A percentile compares a stretch with the other conserved stretches of the same genome.
These are phyloP conservation scores for Nissolia schottii DNA, from an alignment of 306 rosid genomes.

Conservation along the genomic window DNA sequence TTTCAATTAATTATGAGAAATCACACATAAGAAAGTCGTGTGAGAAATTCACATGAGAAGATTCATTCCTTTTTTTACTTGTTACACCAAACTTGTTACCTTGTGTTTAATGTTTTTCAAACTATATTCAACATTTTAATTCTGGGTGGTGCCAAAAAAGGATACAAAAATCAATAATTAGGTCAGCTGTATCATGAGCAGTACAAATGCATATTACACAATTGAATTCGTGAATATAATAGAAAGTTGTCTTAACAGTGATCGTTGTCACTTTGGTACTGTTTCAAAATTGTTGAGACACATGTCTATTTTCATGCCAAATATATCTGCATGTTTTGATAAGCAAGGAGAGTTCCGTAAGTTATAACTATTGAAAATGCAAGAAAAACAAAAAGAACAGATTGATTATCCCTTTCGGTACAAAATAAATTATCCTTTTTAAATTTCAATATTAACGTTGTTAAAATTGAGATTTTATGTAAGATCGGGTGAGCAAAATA, in stretches of 20 bases:
- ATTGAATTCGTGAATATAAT: neutral
- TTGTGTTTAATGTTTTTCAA: neutral
- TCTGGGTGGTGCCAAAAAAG: neutral
- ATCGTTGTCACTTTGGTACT: neutral
- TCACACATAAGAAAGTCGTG: too few relatives aligned
- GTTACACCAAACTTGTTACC: conserved; percentile 9
- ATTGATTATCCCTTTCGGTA: neutral
- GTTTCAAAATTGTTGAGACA: neutral
- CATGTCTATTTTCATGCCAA: neutral
- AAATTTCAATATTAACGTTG: too few relatives aligned
- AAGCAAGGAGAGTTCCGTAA: neutral
- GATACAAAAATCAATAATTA: conserved; percentile 9
- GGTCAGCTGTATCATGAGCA: conserved; percentile 5
- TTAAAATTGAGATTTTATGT: too few relatives aligned
- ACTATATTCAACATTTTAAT: neutral
- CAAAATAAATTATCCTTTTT: neutral
- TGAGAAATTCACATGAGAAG: too few relatives aligned
- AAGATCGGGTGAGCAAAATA: too few relatives aligned
- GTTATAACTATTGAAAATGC: neutral
- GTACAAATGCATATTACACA: neutral
- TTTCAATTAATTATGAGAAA: too few relatives aligned
- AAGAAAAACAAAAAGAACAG: neutral
- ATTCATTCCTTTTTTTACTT: conserved; percentile 9
- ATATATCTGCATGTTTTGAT: neutral
- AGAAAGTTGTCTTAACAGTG: neutral